A percentile compares a stretch with the other conserved stretches of the same genome.
These are phyloP conservation scores for Drosera spatulata DNA, from an alignment of 179 eudicot species.

Conservation along the genomic window DNA sequence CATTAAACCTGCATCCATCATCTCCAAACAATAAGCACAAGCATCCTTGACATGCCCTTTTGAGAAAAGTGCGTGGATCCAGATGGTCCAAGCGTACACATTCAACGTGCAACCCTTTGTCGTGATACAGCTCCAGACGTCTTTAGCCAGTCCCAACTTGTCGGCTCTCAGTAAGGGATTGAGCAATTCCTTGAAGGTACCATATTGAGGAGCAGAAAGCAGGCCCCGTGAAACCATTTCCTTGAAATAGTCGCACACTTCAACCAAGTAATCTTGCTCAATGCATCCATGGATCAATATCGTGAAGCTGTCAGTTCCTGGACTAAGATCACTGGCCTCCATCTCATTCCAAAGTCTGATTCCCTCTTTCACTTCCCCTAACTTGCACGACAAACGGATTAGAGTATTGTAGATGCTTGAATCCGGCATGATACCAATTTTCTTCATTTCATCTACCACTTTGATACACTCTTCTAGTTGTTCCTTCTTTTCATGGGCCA, in stretches of 20 bases:
- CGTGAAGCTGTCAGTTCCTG: conserved; percentile 57
- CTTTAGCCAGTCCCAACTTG: conserved; percentile 70
- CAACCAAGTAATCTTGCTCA: conserved; percentile 48
- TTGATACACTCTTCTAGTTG: conserved; percentile 71
- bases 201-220: conserved; percentile 73
- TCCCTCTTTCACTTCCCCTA: conserved; percentile 76
- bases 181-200: conserved; percentile 58
- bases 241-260: conserved; percentile 78
- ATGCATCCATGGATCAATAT: conserved; percentile 60
- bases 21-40: conserved; percentile 81
- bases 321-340: conserved; percentile 55
- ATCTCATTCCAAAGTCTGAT: conserved; percentile 58
- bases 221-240: conserved; percentile 88
- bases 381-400: conserved; percentile 56
- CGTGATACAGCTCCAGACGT: conserved; percentile 68
- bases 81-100: conserved; percentile 90
- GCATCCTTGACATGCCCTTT: conserved; percentile 91
- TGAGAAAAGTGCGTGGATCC: conserved; percentile 89
- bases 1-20: conserved; percentile 87
- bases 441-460: conserved; percentile 64
- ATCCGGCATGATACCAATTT: conserved; percentile 53
- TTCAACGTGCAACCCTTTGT: conserved; percentile 75
- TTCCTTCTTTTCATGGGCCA: conserved; percentile 86
- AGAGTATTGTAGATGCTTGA: conserved; percentile 54
- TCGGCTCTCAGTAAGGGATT: conserved; percentile 70